phyloP scores from a whole-genome alignment of 2,329 filamentous ascomycete species.

The Laburnicola sp. region DNA sequence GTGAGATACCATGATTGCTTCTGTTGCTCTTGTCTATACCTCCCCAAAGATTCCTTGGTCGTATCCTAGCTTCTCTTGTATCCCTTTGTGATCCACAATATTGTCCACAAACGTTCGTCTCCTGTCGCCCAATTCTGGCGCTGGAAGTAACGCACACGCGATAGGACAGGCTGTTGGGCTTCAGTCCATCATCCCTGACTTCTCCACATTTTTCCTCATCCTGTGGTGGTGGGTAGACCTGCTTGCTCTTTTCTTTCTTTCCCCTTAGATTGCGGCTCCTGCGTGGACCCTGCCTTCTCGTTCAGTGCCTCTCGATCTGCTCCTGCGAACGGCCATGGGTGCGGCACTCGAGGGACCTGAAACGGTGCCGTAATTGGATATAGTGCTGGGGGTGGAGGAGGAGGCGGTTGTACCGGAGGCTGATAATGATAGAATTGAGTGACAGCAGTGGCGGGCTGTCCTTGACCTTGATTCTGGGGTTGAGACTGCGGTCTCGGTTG shows the following conservation, averaged over 20 bases:
- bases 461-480: background rate
- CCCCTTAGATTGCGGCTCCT: background rate
- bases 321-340: constrained; percentile 7
- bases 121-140: no score
- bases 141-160: no score
- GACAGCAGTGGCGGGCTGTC: background rate
- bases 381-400: background rate
- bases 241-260: background rate
- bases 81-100: no score
- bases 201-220: background rate
- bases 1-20: background rate
- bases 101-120: no score
- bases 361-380: constrained; percentile 14
- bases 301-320: background rate
- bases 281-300: background rate
- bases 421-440: constrained; percentile 10
- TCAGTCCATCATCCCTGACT: background rate
- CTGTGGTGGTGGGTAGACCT: no score
- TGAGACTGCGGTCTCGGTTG: background rate
- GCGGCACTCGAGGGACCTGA: constrained; percentile 11
- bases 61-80: no score
- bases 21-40: background rate
- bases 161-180: no score
- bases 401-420: background rate
- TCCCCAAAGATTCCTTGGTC: background rate